Percentiles rank a stretch among this genome's conserved stretches.
Conservation (phyloP, 225 moss, liverwort and hornwort genomes). For the Lunularia cruciata region DNA sequence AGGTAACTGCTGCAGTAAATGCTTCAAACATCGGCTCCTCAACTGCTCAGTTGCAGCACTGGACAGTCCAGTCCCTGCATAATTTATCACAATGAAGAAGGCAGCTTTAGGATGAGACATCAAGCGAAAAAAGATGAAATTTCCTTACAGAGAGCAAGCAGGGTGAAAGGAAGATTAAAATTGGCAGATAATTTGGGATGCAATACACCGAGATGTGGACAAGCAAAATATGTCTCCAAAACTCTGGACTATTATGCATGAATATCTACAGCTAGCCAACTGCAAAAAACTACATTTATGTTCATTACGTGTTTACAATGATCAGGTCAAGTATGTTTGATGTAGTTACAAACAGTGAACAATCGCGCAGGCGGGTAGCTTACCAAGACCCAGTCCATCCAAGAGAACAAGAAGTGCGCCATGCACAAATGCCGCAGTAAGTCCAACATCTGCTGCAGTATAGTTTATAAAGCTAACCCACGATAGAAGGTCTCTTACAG, state of each 20-base stretch:
- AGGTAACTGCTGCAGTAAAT: constrained; percentile 66
- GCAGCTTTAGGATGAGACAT: too few species aligned
- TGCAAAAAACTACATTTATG: too few species aligned
- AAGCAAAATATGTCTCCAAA: too few species aligned
- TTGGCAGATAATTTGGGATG: too few species aligned
- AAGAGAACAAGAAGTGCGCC: constrained; percentile 90
- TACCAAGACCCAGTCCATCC: constrained; percentile 84
- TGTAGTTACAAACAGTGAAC: not conserved
- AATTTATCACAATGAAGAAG: not conserved
- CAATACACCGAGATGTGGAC: too few species aligned
- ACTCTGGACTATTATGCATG: not conserved
- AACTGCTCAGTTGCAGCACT: constrained; percentile 57
- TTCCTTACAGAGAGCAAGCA: too few species aligned
- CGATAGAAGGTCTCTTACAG: constrained; percentile 83
- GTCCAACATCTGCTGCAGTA: constrained; percentile 60
- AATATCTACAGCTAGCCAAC: too few species aligned
- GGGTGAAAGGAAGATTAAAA: too few species aligned
- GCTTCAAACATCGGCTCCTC: constrained; percentile 57
- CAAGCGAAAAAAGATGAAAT: too few species aligned
- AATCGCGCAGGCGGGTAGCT: too few species aligned
- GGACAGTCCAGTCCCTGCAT: constrained; percentile 62
- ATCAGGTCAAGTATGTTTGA: too few species aligned
- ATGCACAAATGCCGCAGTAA: constrained; percentile 69
- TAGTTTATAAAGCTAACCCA: constrained; percentile 88
- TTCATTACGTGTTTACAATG: too few species aligned